Evolutionary conservation across 306 rosid genomes (phyloP), one percentile per base, ranked within the genome.

Genomic region (Phaseolus lunatus): DNA sequence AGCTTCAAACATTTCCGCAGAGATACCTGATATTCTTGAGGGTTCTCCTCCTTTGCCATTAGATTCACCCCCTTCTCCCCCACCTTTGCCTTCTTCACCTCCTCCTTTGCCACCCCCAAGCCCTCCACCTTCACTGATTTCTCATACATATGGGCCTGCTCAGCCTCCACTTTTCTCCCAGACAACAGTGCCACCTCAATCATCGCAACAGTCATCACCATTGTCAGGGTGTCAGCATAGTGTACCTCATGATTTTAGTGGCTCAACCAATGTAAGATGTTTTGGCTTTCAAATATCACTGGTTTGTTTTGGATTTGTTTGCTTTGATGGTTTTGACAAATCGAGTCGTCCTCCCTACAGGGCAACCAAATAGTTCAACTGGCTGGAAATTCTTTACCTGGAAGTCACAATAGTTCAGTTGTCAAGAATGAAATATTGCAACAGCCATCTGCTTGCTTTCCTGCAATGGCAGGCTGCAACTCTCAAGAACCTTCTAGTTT

Each of bases 41-140:
- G 89, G 90, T 73, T 92, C 97, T 80, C 97, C 97, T 52, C 97
- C 96, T 14, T 82, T 90, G 70, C 97, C 97, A 65, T 82, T 81
- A 49, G 96, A 88, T 81, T 92, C 97, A 56, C 97, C 97, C 23
- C 96, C 97, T 54, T 76, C 88, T 69, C 87, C 84, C 41, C 97
- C 97, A 31, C 96, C 97, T 31, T 65, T 90, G 77, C 97, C 97
- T 77, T 86, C 96, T 62, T 90, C 96, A 33, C 90, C 86, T 66
- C 92, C 91, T 72, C 82, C 83, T 49, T 67, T 85, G 57, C 90
- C 90, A 49, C 86, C 81, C 27, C 56, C 90, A 31, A 78, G 83
- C 44, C 84, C 86, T 82, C 85, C 88, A 23, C 88, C 86, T 29
- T 52, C 81, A 18, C 66, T 86, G 84, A 79, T 77, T 78, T 64